A percentile compares a stretch with the other conserved stretches of the same genome.
phyloP scores from a whole-genome alignment of 129 eudicot genomes.

The Oenanthe sinensis region DNA sequence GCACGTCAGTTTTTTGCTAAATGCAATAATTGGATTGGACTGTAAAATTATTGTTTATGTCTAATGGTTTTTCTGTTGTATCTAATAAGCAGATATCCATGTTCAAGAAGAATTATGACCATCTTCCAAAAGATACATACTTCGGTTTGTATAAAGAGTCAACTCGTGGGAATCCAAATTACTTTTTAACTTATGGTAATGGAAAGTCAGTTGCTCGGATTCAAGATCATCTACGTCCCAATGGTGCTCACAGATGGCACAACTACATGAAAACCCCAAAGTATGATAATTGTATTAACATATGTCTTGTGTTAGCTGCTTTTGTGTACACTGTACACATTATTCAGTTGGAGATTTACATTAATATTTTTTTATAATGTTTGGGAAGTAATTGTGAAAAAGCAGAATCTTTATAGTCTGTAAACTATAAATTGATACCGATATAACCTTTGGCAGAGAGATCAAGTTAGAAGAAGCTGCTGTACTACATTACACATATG shows the following conservation, averaged over 20 bases:
- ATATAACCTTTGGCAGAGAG: conserved; percentile 45
- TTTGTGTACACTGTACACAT: neutral
- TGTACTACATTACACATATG: conserved; percentile 78
- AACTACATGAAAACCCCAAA: conserved; percentile 95
- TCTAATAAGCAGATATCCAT: conserved; percentile 51
- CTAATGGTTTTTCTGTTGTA: neutral
- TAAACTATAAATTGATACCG: neutral
- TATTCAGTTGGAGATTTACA: neutral
- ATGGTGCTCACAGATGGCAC: conserved; percentile 98
- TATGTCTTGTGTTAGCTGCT: neutral
- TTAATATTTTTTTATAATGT: neutral
- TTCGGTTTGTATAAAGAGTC: conserved; percentile 89
- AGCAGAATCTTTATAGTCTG: neutral
- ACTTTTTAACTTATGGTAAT: conserved; percentile 88
- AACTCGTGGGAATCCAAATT: conserved; percentile 90
- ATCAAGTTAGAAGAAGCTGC: conserved; percentile 94
- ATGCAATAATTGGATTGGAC: neutral
- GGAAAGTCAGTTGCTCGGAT: conserved; percentile 92
- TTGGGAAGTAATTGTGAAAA: neutral
- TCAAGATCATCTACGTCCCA: conserved; percentile 91
- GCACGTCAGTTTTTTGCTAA: neutral
- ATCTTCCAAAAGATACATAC: conserved; percentile 78
- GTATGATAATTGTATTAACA: conserved; percentile 32
- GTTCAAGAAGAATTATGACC: conserved; percentile 94
- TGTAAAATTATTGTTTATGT: neutral